A percentile compares a stretch with the other conserved stretches of the same genome.
These are phyloP conservation scores for Metarhizium album DNA, from an alignment of 2,329 filamentous ascomycete genomes.

Conservation along the genomic window DNA sequence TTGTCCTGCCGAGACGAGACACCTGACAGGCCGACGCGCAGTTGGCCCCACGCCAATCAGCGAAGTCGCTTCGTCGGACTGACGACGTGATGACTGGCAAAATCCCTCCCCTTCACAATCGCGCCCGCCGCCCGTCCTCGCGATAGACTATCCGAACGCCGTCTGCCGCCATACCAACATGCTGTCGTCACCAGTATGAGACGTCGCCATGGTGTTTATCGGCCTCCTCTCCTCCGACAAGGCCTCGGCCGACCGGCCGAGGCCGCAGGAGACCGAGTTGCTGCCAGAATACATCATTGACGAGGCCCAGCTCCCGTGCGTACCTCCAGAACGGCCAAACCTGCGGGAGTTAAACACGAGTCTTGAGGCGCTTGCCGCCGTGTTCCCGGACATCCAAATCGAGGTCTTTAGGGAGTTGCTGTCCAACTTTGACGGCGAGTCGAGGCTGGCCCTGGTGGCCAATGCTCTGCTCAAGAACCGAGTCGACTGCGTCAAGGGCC, in stretches of 20 bases:
- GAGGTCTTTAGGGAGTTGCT: slow-evolving; percentile 80
- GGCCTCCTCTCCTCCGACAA: slow-evolving; percentile 34
- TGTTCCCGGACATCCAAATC: slow-evolving; percentile 73
- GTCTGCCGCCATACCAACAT: neutral
- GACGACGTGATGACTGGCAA: neutral
- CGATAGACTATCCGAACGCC: neutral
- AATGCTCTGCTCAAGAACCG: slow-evolving; percentile 66
- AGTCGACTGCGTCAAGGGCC: slow-evolving; percentile 58
- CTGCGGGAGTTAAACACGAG: slow-evolving; percentile 59
- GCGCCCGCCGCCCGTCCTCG: neutral
- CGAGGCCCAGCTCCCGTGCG: slow-evolving; percentile 39
- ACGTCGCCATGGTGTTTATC: slow-evolving; percentile 37
- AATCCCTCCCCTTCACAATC: neutral
- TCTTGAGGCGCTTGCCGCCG: slow-evolving; percentile 55
- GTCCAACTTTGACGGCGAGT: slow-evolving; percentile 62
- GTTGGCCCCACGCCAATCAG: neutral
- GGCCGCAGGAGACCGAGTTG: slow-evolving; percentile 18
- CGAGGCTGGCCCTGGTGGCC: slow-evolving; percentile 64
- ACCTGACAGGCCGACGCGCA: no score
- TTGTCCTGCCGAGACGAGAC: neutral
- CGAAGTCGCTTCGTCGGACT: neutral
- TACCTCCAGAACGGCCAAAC: slow-evolving; percentile 44
- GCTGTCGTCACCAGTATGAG: slow-evolving; percentile 19
- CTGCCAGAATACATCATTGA: slow-evolving; percentile 41
- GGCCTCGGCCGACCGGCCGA: slow-evolving; percentile 21